phyloP scores from a whole-genome alignment of 2,329 filamentous ascomycete species.

The Pseudogymnoascus sp. region DNA sequence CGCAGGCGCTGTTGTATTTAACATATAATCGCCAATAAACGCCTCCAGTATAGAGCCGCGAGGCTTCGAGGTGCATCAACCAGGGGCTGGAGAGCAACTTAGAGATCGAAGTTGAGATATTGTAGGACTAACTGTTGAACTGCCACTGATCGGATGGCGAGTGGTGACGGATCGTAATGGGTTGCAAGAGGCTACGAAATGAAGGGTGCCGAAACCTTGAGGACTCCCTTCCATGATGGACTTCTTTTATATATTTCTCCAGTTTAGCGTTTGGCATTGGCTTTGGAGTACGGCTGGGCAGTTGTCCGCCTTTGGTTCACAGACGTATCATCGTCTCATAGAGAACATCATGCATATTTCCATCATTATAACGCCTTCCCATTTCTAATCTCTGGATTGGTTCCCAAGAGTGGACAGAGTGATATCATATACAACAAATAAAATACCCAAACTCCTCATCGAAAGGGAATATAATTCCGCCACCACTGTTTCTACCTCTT shows the following conservation, averaged over 20 bases:
- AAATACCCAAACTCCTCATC: constrained; percentile 7
- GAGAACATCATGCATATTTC: neutral
- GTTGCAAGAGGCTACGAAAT: neutral
- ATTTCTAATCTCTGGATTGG: constrained; percentile 6
- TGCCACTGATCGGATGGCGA: neutral
- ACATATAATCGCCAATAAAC: neutral
- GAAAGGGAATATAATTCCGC: constrained; percentile 4
- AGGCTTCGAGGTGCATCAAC: neutral
- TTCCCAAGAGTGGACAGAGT: constrained; percentile 9
- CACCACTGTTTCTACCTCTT: neutral
- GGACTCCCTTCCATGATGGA: neutral
- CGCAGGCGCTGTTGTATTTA: neutral
- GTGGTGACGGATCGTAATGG: neutral
- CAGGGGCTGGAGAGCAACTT: neutral
- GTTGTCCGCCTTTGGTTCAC: neutral
- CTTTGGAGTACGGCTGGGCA: neutral
- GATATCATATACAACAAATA: constrained; percentile 10
- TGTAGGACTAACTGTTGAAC: neutral
- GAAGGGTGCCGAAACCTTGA: neutral
- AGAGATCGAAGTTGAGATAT: neutral
- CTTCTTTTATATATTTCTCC: neutral
- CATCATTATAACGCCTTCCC: constrained; percentile 3
- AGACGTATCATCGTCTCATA: neutral
- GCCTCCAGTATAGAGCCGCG: neutral
- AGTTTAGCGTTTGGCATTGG: neutral